These are phyloP conservation scores for Plantago ovata DNA, from an alignment of 257 asterid species.

Conservation along the genomic window DNA sequence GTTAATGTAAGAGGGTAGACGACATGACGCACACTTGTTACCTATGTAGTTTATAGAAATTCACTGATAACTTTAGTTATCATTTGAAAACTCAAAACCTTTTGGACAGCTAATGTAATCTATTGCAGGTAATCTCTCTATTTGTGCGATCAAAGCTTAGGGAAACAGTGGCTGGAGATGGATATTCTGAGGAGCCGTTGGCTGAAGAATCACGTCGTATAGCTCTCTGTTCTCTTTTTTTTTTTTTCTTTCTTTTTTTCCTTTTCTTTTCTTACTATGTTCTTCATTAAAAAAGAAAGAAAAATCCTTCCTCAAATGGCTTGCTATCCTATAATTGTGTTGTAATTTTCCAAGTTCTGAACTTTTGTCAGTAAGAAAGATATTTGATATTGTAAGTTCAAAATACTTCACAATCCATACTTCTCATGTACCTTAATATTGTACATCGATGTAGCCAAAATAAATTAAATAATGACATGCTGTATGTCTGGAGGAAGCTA, in stretches of 20 bases:
- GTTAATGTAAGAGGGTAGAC: conserved; percentile 1
- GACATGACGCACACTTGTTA: not conserved
- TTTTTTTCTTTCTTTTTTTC: not conserved
- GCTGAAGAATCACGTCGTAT: conserved; percentile 54
- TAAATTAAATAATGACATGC: conserved; percentile 8
- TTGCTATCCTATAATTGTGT: conserved; percentile 27
- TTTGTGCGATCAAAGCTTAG: conserved; percentile 61
- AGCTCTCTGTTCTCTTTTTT: not conserved
- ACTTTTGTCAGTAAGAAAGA: conserved; percentile 7
- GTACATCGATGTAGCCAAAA: conserved; percentile 11
- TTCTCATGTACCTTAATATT: conserved; percentile 11
- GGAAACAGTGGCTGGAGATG: conserved; percentile 32
- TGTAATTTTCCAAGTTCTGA: conserved; percentile 3
- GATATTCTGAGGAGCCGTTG: conserved; percentile 38
- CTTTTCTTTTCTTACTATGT: not conserved
- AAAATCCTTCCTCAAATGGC: not conserved
- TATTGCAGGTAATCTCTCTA: conserved; percentile 81
- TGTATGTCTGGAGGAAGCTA: conserved; percentile 15
- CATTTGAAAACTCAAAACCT: conserved; percentile 1
- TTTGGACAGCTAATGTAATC: conserved; percentile 22
- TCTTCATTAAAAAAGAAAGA: no score
- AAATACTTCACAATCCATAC: conserved; percentile 10
- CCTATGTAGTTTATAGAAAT: conserved; percentile 4
- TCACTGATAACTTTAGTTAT: conserved; percentile 9
- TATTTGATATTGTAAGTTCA: not conserved